These are phyloP conservation scores for Clonostachys rhizophaga DNA, from an alignment of 2,329 filamentous ascomycete genomes.

Conservation along the genomic window DNA sequence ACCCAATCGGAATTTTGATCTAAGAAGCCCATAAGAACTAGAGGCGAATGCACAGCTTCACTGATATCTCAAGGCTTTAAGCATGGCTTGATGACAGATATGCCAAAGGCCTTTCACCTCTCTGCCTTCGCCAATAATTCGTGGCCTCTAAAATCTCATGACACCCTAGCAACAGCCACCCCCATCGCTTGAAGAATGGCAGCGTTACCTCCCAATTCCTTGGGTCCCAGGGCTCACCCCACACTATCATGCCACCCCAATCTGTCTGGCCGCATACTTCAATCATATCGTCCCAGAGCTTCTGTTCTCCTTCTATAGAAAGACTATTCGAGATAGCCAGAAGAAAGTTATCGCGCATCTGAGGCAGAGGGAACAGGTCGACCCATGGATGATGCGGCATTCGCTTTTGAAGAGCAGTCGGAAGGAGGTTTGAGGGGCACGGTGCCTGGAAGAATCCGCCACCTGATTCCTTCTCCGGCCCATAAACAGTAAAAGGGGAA, in stretches of 20 bases:
- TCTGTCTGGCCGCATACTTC: slow-evolving; percentile 1
- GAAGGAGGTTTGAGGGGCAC: background rate
- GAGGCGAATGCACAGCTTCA: too few species aligned
- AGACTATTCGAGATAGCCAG: slow-evolving; percentile 1
- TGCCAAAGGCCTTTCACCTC: background rate
- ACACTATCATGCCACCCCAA: slow-evolving; percentile 28
- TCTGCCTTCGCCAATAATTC: slow-evolving; percentile 20
- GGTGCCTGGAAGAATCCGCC: background rate
- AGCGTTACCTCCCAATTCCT: slow-evolving; percentile 39
- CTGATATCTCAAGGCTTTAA: too few species aligned
- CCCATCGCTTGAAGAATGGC: slow-evolving; percentile 36
- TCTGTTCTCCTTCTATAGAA: slow-evolving; percentile 9
- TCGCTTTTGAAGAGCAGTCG: slow-evolving; percentile 4
- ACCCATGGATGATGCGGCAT: slow-evolving; percentile 25
- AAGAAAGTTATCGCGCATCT: slow-evolving; percentile 24
- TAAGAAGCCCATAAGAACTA: too few species aligned
- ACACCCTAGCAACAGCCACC: slow-evolving; percentile 24
- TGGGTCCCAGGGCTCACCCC: slow-evolving; percentile 39
- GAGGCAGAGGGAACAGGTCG: slow-evolving; percentile 25
- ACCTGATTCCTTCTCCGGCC: too few species aligned
- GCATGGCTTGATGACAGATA: too few species aligned
- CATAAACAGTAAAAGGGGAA: slow-evolving; percentile 1
- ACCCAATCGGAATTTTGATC: too few species aligned
- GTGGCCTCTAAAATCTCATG: slow-evolving; percentile 23
- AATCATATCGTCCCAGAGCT: slow-evolving; percentile 7